Percentiles rank a stretch among this genome's conserved stretches.
phyloP scores from a whole-genome alignment of 2,329 filamentous ascomycete species.

The Aspergillus versicolor region DNA sequence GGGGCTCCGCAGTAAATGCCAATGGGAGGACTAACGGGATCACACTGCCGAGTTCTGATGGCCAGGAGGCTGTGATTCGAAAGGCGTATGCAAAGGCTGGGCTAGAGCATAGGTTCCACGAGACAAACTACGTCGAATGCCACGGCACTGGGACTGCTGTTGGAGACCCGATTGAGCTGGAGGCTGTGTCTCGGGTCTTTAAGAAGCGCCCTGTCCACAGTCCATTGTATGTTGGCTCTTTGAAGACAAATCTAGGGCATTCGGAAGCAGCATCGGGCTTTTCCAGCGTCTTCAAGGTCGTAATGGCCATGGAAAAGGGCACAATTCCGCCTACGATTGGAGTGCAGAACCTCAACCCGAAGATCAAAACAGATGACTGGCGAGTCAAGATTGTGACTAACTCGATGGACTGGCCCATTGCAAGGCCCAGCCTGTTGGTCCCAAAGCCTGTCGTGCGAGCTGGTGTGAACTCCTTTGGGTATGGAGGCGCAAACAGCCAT shows the following conservation, averaged over 20 bases:
- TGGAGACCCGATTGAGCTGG: slow-evolving; percentile 7
- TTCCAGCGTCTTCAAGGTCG: slow-evolving; percentile 31
- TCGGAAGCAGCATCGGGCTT: slow-evolving; percentile 35
- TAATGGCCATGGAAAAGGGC: not conserved
- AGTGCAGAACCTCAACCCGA: not conserved
- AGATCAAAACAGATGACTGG: not conserved
- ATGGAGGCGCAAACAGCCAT: slow-evolving; percentile 40
- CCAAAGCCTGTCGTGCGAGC: slow-evolving; percentile 25
- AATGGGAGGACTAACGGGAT: slow-evolving; percentile 1
- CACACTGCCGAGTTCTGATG: not conserved
- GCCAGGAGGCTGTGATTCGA: not conserved
- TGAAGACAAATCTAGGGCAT: slow-evolving; percentile 37
- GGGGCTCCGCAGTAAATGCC: not conserved
- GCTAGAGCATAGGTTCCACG: not conserved
- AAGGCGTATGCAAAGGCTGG: not conserved
- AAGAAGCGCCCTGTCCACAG: not conserved
- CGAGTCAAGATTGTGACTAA: not conserved
- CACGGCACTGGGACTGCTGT: slow-evolving; percentile 13
- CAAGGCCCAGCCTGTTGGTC: not conserved
- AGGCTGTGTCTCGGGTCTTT: not conserved
- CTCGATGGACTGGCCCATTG: not conserved
- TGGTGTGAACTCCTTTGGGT: slow-evolving; percentile 49
- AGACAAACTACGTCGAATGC: slow-evolving; percentile 4
- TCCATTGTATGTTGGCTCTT: slow-evolving; percentile 29
- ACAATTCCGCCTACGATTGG: not conserved